Percentiles rank a stretch among this genome's conserved stretches.
Evolutionary conservation across 208 protist genomes (phyloP).

Genomic region (Leishmania amazonensis): DNA sequence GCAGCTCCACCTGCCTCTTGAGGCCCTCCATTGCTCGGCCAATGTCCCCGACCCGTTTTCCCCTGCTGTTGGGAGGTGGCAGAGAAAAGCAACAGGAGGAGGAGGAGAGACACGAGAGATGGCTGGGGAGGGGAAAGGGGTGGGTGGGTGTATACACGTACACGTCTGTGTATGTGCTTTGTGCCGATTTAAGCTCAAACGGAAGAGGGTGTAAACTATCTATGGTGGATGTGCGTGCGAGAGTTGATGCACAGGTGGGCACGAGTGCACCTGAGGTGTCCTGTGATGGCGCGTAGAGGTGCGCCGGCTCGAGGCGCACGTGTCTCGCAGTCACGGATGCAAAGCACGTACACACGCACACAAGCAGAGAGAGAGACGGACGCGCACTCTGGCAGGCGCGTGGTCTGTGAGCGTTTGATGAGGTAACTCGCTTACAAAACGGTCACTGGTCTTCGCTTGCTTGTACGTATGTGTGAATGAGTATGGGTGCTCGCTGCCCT

Average conservation of each 20-base stretch:
- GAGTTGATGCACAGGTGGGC: background rate
- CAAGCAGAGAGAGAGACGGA: background rate
- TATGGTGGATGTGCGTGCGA: background rate
- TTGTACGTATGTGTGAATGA: background rate
- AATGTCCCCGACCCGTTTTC: background rate
- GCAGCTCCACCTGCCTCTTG: conserved; percentile 45
- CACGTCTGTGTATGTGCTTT: background rate
- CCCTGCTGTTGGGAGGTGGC: background rate
- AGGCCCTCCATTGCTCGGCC: conserved; percentile 42
- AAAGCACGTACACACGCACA: background rate
- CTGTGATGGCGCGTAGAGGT: background rate
- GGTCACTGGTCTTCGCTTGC: background rate
- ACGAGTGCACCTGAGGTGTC: background rate
- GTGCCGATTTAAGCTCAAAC: background rate
- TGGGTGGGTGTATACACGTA: background rate
- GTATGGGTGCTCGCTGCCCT: background rate
- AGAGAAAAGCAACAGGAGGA: background rate
- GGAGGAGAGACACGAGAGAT: background rate
- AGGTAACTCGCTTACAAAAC: no score
- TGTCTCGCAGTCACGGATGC: background rate
- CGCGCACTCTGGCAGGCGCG: no score
- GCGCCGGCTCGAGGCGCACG: background rate
- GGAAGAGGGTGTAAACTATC: background rate
- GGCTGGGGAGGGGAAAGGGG: background rate
- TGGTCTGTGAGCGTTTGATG: no score